Conservation (phyloP, 768 basidiomycete genomes). For the Suillus fuscotomentosus region DNA sequence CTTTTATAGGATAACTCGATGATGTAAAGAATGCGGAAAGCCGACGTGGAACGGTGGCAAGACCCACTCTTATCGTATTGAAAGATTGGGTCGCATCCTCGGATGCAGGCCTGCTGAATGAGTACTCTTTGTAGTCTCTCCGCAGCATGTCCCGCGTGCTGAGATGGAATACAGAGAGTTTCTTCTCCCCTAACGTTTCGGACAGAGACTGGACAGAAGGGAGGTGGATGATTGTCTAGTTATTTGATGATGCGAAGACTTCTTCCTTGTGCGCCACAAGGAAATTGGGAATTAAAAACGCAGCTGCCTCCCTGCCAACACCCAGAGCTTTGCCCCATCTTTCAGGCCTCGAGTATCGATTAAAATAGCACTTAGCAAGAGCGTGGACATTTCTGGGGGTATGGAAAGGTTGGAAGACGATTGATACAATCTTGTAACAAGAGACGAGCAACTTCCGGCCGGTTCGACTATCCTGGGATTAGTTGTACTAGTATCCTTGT, state of each 20-base stretch:
- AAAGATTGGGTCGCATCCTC: constrained; percentile 22
- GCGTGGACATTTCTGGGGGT: too few relatives aligned
- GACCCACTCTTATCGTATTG: constrained; percentile 57
- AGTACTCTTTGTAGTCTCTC: constrained; percentile 93
- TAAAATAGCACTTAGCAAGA: too few relatives aligned
- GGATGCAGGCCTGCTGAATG: constrained; percentile 38
- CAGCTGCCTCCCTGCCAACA: constrained; percentile 62
- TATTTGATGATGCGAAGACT: constrained; percentile 28
- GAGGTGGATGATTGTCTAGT: constrained; percentile 3
- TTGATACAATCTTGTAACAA: too few relatives aligned
- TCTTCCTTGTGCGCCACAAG: constrained; percentile 33
- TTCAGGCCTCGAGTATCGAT: too few relatives aligned
- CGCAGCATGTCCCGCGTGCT: constrained; percentile 75
- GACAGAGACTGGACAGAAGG: constrained; percentile 44
- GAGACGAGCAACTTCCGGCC: too few relatives aligned
- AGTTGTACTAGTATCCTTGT: too few relatives aligned
- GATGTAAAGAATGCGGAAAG: too few relatives aligned
- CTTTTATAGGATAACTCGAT: too few relatives aligned
- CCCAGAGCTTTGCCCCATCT: constrained; percentile 5
- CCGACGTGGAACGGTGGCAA: constrained; percentile 26
- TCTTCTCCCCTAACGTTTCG: constrained; percentile 49
- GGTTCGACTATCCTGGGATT: too few relatives aligned
- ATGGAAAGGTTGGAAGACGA: too few relatives aligned
- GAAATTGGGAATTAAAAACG: constrained; percentile 61
- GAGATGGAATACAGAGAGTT: constrained; percentile 69